Conservation (phyloP, 169 alveolate species). For the Pseudocohnilembus persalinus region DNA sequence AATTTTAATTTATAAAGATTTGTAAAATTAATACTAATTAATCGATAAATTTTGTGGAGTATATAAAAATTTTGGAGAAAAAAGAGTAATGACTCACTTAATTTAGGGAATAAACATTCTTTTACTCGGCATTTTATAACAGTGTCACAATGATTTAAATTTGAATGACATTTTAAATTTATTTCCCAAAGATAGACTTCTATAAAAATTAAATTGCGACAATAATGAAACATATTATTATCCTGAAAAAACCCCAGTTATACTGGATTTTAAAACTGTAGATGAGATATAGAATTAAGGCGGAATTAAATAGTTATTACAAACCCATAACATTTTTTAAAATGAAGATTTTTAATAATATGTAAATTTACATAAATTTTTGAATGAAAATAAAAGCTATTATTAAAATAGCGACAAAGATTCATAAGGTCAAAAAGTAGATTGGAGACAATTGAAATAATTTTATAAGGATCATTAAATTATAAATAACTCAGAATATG, state of each 20-base stretch:
- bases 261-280: background rate
- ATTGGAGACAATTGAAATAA: too few species aligned
- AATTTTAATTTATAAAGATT: conserved; percentile 1
- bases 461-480: too few species aligned
- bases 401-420: too few species aligned
- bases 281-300: background rate
- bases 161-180: background rate
- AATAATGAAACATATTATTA: conserved; percentile 11
- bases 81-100: conserved; percentile 72
- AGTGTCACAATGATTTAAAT: background rate
- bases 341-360: too few species aligned
- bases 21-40: conserved; percentile 25
- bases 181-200: conserved; percentile 5
- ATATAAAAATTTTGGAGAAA: conserved; percentile 75
- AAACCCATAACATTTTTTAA: too few species aligned
- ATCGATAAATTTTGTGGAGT: conserved; percentile 71
- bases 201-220: too few species aligned
- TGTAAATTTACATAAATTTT: too few species aligned
- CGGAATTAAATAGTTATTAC: background rate
- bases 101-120: conserved; percentile 30
- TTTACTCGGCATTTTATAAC: background rate
- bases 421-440: too few species aligned
- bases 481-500: conserved; percentile 18
- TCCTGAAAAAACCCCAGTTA: conserved; percentile 3
- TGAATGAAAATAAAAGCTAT: too few species aligned